A percentile compares a stretch with the other conserved stretches of the same genome.
phyloP scores from a whole-genome alignment of 2,329 filamentous ascomycete genomes.

The Diaporthe ilicicola region DNA sequence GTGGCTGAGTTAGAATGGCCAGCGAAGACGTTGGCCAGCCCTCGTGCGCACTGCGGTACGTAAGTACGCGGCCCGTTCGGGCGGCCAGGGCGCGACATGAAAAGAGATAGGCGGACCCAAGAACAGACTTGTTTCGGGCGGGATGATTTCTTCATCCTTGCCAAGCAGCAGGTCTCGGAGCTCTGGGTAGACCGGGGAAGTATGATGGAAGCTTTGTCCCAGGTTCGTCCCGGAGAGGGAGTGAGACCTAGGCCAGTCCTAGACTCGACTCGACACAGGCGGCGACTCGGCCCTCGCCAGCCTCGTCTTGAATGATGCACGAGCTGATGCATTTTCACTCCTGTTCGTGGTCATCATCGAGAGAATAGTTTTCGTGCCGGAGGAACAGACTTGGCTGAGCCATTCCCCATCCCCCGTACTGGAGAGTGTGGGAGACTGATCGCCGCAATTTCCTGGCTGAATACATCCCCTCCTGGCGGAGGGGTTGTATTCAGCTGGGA shows the following conservation, averaged over 20 bases:
- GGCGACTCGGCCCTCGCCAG: not conserved
- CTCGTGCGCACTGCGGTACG: not conserved
- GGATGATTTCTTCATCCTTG: not conserved
- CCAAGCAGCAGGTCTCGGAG: not conserved
- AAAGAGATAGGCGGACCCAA: not conserved
- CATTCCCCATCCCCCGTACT: not conserved
- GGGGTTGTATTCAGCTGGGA: not conserved
- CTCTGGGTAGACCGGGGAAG: not conserved
- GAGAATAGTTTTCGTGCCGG: not conserved
- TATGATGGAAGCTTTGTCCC: not conserved
- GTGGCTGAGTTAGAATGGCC: conserved; percentile 9
- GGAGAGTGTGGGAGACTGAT: not conserved
- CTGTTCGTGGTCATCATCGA: not conserved
- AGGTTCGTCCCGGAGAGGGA: not conserved
- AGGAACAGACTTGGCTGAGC: not conserved
- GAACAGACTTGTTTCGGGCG: not conserved
- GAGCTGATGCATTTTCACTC: not conserved
- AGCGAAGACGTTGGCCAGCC: not conserved
- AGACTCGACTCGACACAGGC: not conserved
- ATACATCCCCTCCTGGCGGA: no score
- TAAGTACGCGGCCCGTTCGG: not conserved
- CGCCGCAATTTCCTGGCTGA: not conserved
- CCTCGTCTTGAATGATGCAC: not conserved
- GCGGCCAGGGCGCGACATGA: not conserved
- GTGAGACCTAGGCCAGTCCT: not conserved